phyloP scores from a whole-genome alignment of 768 basidiomycete species.

The Suillus plorans region DNA sequence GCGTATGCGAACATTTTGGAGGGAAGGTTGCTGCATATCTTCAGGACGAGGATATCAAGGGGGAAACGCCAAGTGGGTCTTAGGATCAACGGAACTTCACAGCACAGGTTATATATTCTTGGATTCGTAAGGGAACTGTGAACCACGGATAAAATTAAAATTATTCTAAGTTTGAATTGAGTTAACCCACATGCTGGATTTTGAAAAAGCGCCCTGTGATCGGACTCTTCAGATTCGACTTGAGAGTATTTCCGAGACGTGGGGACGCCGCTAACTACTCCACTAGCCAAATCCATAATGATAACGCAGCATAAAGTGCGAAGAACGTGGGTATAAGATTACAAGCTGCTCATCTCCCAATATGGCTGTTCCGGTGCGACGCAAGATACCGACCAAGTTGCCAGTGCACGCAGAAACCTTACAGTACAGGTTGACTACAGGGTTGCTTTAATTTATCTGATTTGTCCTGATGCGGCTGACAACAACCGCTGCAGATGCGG shows the following conservation, averaged over 20 bases:
- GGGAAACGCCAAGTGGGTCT: constrained; percentile 29
- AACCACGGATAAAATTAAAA: constrained; percentile 22
- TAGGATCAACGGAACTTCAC: constrained; percentile 18
- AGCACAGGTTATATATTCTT: constrained; percentile 42
- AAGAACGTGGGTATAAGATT: constrained; percentile 6
- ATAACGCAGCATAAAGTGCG: constrained; percentile 8
- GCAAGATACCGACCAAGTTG: constrained; percentile 1
- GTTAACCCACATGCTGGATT: constrained; percentile 35
- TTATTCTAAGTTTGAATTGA: constrained; percentile 63
- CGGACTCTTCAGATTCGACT: constrained; percentile 18
- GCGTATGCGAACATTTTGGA: constrained; percentile 73
- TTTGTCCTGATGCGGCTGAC: background rate
- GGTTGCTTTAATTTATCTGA: background rate
- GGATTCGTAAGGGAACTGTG: constrained; percentile 18
- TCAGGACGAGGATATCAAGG: constrained; percentile 16
- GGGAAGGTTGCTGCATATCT: constrained; percentile 73
- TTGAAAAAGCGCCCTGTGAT: constrained; percentile 20
- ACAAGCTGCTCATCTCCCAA: background rate
- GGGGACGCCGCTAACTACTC: constrained; percentile 17
- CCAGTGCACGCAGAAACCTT: background rate
- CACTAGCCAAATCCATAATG: constrained; percentile 1
- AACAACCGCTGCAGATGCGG: background rate
- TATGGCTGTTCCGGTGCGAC: constrained; percentile 8
- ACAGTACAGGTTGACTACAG: background rate
- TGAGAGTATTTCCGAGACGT: constrained; percentile 15